Conservation (phyloP, 164 flowering plant species). For the Berberis thunbergii region DNA sequence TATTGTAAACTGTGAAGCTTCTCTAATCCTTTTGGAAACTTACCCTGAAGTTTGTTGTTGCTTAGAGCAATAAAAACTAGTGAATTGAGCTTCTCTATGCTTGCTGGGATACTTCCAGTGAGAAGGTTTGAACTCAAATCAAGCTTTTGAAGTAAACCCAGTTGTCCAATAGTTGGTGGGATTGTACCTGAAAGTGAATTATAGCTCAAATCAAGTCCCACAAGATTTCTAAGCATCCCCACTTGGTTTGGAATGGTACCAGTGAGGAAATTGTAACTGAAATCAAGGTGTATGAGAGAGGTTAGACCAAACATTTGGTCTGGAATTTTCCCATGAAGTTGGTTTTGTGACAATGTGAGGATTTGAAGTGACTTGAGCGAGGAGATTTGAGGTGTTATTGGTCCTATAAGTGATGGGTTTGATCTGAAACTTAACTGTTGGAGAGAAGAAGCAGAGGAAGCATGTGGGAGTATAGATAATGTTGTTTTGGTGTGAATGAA, state of each 20-base stretch:
- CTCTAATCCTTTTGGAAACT: conserved; percentile 41
- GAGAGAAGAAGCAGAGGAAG: conserved; percentile 28
- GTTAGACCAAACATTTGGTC: conserved; percentile 27
- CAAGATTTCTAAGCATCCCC: conserved; percentile 51
- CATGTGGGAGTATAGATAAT: conserved; percentile 19
- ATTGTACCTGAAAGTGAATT: conserved; percentile 47
- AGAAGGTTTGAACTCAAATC: conserved; percentile 74
- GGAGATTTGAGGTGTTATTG: conserved; percentile 61
- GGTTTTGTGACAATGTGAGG: conserved; percentile 78
- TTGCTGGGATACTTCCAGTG: conserved; percentile 43
- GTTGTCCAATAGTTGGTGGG: conserved; percentile 53
- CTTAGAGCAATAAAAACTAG: conserved; percentile 65
- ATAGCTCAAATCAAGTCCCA: conserved; percentile 75
- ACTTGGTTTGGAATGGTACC: conserved; percentile 52
- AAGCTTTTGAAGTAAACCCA: conserved; percentile 68
- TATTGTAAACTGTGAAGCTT: conserved; percentile 58
- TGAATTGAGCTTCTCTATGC: conserved; percentile 37
- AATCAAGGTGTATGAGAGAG: conserved; percentile 60
- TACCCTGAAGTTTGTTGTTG: conserved; percentile 46
- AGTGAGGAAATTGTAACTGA: conserved; percentile 65
- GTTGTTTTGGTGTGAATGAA: conserved; percentile 50
- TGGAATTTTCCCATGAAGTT: conserved; percentile 47
- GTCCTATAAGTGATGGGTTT: conserved; percentile 54
- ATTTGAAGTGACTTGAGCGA: conserved; percentile 44
- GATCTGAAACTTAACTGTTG: conserved; percentile 78